A percentile compares a stretch with the other conserved stretches of the same genome.
These are phyloP conservation scores for Neurospora sp. DNA, from an alignment of 495 filamentous ascomycete genomes.

Conservation along the genomic window DNA sequence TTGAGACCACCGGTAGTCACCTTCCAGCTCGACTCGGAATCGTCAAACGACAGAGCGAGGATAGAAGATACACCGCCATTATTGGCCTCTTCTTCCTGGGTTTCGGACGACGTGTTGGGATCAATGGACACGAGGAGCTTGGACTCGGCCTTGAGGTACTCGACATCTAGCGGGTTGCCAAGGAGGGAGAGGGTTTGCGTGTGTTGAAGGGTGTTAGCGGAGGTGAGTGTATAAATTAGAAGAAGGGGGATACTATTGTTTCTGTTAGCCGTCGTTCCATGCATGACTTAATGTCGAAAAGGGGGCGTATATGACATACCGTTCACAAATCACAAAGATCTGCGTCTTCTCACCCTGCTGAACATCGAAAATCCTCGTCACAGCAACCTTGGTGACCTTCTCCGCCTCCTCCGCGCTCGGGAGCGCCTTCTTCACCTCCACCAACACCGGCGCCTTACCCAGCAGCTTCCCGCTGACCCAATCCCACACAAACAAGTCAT, in stretches of 20 bases:
- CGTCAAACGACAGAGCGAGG: conserved; percentile 7
- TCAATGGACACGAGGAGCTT: conserved; percentile 49
- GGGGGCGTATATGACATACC: conserved; percentile 35
- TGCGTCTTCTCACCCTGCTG: conserved; percentile 9
- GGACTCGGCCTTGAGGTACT: conserved; percentile 12
- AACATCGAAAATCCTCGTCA: conserved; percentile 33
- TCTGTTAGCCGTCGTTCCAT: neutral
- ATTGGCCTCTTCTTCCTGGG: conserved; percentile 8
- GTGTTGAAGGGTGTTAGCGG: conserved; percentile 34
- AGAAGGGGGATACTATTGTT: neutral
- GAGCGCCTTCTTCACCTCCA: conserved; percentile 18
- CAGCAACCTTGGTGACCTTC: conserved; percentile 35
- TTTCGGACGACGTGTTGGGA: conserved; percentile 18
- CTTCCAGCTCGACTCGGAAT: conserved; percentile 6
- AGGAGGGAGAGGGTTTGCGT: conserved; percentile 37
- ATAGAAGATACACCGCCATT: conserved; percentile 6
- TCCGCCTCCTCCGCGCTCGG: conserved; percentile 13
- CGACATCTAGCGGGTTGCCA: conserved; percentile 54
- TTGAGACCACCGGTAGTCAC: conserved; percentile 1
- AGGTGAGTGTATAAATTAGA: neutral
- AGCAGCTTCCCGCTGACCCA: conserved; percentile 52
- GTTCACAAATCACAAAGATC: conserved; percentile 58
- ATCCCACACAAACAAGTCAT: conserved; percentile 68
- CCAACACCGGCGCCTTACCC: conserved; percentile 42
- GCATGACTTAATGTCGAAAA: too few relatives aligned